A percentile compares a stretch with the other conserved stretches of the same genome.
Conservation (phyloP, 257 asterid species). For the Petunia secreta region DNA sequence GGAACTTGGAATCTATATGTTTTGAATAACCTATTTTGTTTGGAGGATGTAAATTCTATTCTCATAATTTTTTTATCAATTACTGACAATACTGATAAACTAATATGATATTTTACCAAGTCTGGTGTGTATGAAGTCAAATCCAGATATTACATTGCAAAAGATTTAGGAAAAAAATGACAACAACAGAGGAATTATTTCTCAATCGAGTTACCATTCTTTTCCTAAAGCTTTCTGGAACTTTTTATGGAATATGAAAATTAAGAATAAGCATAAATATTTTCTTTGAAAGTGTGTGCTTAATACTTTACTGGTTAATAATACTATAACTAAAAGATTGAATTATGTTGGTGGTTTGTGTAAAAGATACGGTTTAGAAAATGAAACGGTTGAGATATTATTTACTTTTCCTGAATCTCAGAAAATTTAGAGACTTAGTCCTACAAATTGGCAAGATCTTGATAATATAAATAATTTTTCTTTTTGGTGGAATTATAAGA, state of each 20-base stretch:
- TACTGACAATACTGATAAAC: too few species aligned
- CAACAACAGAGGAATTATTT: too few species aligned
- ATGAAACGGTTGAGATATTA: too few species aligned
- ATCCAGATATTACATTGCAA: neutral
- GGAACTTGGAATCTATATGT: neutral
- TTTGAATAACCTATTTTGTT: neutral
- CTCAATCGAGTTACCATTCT: neutral
- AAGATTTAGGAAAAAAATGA: neutral
- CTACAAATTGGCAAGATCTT: too few species aligned
- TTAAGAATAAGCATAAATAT: neutral
- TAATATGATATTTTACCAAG: too few species aligned
- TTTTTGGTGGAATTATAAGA: neutral
- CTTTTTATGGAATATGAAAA: neutral
- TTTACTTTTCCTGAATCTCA: too few species aligned
- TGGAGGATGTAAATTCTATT: neutral
- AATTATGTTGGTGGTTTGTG: too few species aligned
- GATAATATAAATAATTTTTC: neutral
- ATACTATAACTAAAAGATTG: too few species aligned
- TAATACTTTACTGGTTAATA: neutral
- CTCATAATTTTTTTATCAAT: too few species aligned
- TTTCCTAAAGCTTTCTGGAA: too few species aligned
- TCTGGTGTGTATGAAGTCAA: neutral
- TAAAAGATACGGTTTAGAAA: too few species aligned
- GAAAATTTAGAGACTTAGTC: too few species aligned
- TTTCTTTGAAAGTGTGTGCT: neutral